A percentile compares a stretch with the other conserved stretches of the same genome.
Conservation (phyloP, 495 filamentous ascomycete genomes). For the Penicillium waksmanii region DNA sequence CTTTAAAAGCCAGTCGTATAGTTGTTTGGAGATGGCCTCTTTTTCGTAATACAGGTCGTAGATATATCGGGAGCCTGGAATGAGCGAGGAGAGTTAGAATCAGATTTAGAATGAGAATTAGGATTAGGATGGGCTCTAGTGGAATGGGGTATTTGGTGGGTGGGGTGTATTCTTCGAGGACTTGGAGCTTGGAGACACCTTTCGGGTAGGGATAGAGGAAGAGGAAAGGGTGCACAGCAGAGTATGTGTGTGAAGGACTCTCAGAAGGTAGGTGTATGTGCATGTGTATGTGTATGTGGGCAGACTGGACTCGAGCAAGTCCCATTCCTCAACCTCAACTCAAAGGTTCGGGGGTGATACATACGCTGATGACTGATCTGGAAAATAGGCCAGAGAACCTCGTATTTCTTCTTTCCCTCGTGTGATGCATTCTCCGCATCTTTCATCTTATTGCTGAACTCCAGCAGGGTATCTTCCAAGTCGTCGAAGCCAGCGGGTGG, state of each 20-base stretch:
- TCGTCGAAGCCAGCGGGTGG: constrained; percentile 95
- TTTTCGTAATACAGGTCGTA: constrained; percentile 99
- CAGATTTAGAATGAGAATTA: not conserved
- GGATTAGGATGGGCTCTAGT: no score
- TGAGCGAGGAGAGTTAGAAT: not conserved
- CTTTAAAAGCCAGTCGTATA: constrained; percentile 97
- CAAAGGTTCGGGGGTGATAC: constrained; percentile 20
- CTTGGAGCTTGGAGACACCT: no score
- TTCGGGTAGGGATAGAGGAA: no score
- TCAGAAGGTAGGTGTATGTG: no score
- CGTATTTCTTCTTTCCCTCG: constrained; percentile 80
- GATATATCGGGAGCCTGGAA: constrained; percentile 77
- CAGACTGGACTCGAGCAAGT: no score
- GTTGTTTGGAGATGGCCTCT: constrained; percentile 84
- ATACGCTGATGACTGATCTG: constrained; percentile 94
- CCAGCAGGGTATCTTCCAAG: constrained; percentile 93
- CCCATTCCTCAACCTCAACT: no score
- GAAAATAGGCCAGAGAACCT: constrained; percentile 95
- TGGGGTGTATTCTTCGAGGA: not conserved
- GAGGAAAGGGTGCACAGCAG: no score
- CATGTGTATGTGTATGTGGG: no score
- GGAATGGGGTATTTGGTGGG: no score
- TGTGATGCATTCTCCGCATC: constrained; percentile 85
- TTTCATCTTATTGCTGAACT: constrained; percentile 98
- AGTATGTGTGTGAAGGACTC: no score